Base-by-base conservation (phyloP, 495 filamentous ascomycete genomes). In the Penicillium samsonianum region DNA sequence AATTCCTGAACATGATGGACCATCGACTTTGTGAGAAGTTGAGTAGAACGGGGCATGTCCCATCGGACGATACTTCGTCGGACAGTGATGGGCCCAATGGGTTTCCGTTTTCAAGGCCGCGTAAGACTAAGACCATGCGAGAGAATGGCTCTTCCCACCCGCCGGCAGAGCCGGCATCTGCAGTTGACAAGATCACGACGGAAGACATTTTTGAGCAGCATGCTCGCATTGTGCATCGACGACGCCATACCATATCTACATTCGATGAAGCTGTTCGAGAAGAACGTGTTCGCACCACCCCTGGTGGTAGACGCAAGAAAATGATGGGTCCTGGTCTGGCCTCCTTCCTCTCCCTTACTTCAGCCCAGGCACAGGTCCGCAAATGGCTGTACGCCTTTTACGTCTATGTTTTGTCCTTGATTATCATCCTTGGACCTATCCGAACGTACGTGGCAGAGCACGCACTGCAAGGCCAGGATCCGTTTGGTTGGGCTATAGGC, bases 401-500 rank as follows among this genome's bases (percentile, higher is more conserved):
- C 58, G 86, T 92, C 16, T 96, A 96, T 67, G 42, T 77, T 5
- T 80, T 82, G 35, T 82, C 91, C 12, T 11, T 86, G 14, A 62
- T 65, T 3, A 80, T 90, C 52, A 83, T 91, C 53, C 69, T 94
- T n/a, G 68, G 85, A 1, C 87, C 85, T 2, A 80, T 98, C 45
- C 83, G 91, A 22, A 75, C 72, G 9, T 89, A 91, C 57, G 81
- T 98, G 45, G 69, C 77, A 38, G 71, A 74, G 46, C 74, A 78
- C 28, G 92, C 91, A 19, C 76, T 98, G 3, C 66, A 82, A 23
- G 85, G 83, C 40, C 65, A 83, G 41, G 94, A 98, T 60, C 92
- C 94, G 0, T 82, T 98, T 31, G 90, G 92, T 1, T 98, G 94
- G 94, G 92, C 91, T 0, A 70, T 96, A 4, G 87, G 88, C 2